Conservation (phyloP, 1,139 yeast genomes). For the Geotrichum macrosporum region DNA sequence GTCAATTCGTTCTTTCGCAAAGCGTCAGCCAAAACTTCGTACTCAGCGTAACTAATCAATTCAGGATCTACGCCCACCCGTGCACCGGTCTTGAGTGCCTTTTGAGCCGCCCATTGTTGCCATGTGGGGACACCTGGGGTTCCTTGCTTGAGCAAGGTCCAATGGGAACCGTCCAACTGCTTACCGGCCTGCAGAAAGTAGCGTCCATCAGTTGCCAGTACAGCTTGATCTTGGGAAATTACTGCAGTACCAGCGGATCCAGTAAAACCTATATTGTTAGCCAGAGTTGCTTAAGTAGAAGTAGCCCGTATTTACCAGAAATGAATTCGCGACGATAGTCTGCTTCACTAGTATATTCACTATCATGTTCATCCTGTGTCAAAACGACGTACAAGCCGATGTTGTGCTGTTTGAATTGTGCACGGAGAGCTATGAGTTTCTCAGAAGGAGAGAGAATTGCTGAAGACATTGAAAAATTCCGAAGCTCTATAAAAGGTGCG, state of each 20-base stretch:
- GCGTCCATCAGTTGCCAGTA: conserved; percentile 89
- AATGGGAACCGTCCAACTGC: conserved; percentile 78
- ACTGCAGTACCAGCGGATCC: conserved; percentile 96
- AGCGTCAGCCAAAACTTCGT: conserved; percentile 38
- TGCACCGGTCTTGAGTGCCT: conserved; percentile 34
- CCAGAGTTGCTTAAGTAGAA: conserved; percentile 43
- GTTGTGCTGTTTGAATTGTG: conserved; percentile 57
- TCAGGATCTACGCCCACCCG: conserved; percentile 63
- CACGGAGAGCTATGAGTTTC: conserved; percentile 59
- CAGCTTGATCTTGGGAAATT: conserved; percentile 68
- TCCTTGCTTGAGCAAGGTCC: conserved; percentile 82
- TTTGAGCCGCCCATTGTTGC: conserved; percentile 73
- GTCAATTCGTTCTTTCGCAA: conserved; percentile 35
- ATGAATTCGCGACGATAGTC: conserved; percentile 86
- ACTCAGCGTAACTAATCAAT: conserved; percentile 53
- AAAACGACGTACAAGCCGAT: conserved; percentile 80
- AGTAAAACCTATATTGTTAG: conserved; percentile 56
- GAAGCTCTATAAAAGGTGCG: too few species aligned
- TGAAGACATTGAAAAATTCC: too few species aligned
- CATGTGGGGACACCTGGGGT: conserved; percentile 69
- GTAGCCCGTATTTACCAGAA: conserved; percentile 40
- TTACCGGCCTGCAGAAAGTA: conserved; percentile 86
- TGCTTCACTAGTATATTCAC: conserved; percentile 74
- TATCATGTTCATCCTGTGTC: conserved; percentile 90
- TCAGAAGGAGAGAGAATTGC: too few species aligned